These are phyloP conservation scores for Candida sp. DNA, from an alignment of 1,139 yeast species.

Conservation along the genomic window DNA sequence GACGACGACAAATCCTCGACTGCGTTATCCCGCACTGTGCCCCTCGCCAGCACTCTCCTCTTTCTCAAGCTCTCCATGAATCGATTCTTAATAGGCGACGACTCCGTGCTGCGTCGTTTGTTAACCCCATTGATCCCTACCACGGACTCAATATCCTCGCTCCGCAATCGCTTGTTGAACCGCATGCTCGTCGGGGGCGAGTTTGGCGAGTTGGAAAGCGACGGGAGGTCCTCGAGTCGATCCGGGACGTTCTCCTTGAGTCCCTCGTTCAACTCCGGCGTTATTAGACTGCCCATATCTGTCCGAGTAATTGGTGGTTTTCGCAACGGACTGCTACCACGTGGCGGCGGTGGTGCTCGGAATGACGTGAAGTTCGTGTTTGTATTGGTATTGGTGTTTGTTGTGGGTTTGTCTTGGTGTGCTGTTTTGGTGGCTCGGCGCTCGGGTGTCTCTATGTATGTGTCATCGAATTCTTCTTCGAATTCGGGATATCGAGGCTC, in stretches of 20 bases:
- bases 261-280: constrained; percentile 1
- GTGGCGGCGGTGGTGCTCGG: not conserved
- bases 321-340: constrained; percentile 1
- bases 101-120: not conserved
- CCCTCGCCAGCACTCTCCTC: not conserved
- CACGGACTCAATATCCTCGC: not conserved
- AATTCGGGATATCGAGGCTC: constrained; percentile 12
- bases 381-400: not conserved
- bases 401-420: not conserved
- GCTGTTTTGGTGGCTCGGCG: constrained; percentile 7
- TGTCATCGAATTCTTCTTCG: constrained; percentile 33
- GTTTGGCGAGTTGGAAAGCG: constrained; percentile 2
- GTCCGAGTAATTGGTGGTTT: constrained; percentile 3
- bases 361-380: constrained; percentile 3
- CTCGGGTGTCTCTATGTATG: constrained; percentile 25
- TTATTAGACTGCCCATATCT: not conserved
- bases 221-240: not conserved
- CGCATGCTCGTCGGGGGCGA: constrained; percentile 13
- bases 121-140: no score
- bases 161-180: constrained; percentile 5
- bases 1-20: not conserved
- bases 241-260: constrained; percentile 17
- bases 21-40: not conserved
- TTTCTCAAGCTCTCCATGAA: not conserved
- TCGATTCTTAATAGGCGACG: not conserved